A percentile compares a stretch with the other conserved stretches of the same genome.
These are phyloP conservation scores for Amphirosellinia nigrospora DNA, from an alignment of 495 filamentous ascomycete species.

Conservation along the genomic window DNA sequence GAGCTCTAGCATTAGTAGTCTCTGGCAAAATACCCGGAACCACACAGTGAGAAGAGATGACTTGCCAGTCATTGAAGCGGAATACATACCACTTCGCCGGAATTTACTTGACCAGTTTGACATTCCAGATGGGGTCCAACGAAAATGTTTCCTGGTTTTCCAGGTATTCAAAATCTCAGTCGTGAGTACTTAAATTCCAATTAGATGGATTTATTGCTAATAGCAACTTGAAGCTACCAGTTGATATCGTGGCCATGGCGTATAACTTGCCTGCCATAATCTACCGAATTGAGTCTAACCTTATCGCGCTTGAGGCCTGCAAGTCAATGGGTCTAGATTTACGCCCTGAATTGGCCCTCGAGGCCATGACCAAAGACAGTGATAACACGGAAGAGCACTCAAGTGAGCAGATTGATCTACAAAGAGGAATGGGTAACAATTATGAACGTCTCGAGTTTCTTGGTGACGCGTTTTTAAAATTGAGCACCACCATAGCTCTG, in stretches of 20 bases:
- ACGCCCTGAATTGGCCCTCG: slow-evolving; percentile 74
- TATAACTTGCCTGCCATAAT: slow-evolving; percentile 84
- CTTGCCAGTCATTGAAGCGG: slow-evolving; percentile 80
- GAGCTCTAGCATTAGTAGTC: slow-evolving; percentile 50
- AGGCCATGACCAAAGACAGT: slow-evolving; percentile 93
- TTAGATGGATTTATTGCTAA: slow-evolving; percentile 30
- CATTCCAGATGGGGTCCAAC: slow-evolving; percentile 41
- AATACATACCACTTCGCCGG: slow-evolving; percentile 73
- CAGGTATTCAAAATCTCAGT: slow-evolving; percentile 71
- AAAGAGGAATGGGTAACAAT: slow-evolving; percentile 92
- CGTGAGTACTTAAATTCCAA: slow-evolving; percentile 55
- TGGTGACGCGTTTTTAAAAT: slow-evolving; percentile 93
- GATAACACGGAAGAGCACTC: slow-evolving; percentile 85
- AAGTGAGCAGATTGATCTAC: slow-evolving; percentile 72
- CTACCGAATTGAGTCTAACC: slow-evolving; percentile 77
- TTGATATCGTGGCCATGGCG: slow-evolving; percentile 66
- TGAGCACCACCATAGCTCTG: slow-evolving; percentile 88
- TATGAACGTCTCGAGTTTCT: slow-evolving; percentile 96
- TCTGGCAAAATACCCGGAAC: slow-evolving; percentile 44
- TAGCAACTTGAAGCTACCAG: slow-evolving; percentile 62
- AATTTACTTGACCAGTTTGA: slow-evolving; percentile 76
- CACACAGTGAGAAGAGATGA: slow-evolving; percentile 54
- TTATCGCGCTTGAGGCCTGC: slow-evolving; percentile 76
- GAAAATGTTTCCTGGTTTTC: slow-evolving; percentile 55
- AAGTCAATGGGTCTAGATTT: slow-evolving; percentile 65